Base-by-base conservation (phyloP, 495 filamentous ascomycete species). In the Aspergillus ellipticus region DNA sequence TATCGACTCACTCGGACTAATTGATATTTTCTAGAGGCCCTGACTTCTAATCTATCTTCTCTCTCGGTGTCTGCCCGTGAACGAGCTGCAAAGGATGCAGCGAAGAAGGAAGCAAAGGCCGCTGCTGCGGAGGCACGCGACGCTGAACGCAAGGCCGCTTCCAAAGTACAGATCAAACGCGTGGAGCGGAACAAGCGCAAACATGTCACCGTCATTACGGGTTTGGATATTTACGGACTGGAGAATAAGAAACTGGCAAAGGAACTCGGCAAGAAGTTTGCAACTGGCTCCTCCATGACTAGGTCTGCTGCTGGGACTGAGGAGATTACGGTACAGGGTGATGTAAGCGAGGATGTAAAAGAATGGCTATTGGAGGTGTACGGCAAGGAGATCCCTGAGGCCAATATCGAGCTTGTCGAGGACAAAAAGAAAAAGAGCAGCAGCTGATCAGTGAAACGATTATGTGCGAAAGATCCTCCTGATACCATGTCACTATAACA, bases 141-240 rank as follows among this genome's bases (percentile, higher is more conserved):
- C 47, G 82, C 84, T 15, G 88, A 91, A 63, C 80, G 79, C 62
- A 88, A 88, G 56, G 88, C 89, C 17, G 82, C 85, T 49, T 87
- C 87, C 46, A 90, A 93, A 66, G 79, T 98, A 22, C 83, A 82
- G 50, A 96, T 99, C 70, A 97, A 97, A 81, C 89, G 95, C 3
- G 90, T 99, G 49, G 94, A 99, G 78, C 84, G 94, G 48, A 96
- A 95, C 75, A 99, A 99, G 79, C 82, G 94, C 58, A 99, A 99
- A 74, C 92, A 85, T 64, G 92, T 97, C 35, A 99, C 92, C 3
- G 85, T 90, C 15, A 83, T 97, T n/a, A 80, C 80, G 0, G 94
- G 94, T 1, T 74, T 99, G 19, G 94, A 97, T 69, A 85, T 87
- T 0, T 92, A 96, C 60, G 92, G 92, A 0, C 66, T 96, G 51